A percentile compares a stretch with the other conserved stretches of the same genome.
Conservation (phyloP, 2,329 filamentous ascomycete genomes). For the Neoascochyta sp. region DNA sequence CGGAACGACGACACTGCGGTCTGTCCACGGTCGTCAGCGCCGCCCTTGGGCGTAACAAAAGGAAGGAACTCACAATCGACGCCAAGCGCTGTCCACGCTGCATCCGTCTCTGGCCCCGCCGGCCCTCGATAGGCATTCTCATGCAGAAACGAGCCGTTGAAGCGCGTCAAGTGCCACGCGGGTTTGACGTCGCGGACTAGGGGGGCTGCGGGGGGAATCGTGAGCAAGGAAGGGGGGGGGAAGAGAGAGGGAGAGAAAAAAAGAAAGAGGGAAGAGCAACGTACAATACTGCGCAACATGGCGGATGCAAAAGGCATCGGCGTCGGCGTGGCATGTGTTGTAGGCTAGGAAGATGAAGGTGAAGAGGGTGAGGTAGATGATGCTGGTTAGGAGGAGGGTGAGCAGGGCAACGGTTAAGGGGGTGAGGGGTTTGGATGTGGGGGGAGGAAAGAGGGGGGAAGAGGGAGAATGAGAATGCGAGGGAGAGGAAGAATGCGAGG, state of each 20-base stretch:
- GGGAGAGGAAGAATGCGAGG: no score
- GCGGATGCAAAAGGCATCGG: conserved; percentile 25
- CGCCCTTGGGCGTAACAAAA: not conserved
- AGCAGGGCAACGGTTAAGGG: conserved; percentile 9
- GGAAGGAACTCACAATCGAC: conserved; percentile 45
- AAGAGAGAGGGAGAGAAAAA: not conserved
- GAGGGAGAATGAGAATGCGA: no score
- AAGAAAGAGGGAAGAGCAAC: conserved; percentile 1
- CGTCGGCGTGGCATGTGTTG: no score
- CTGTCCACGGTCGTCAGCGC: conserved; percentile 10
- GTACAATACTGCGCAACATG: conserved; percentile 33
- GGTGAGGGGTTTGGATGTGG: not conserved
- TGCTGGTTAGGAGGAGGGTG: conserved; percentile 14
- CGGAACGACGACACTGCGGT: conserved; percentile 47
- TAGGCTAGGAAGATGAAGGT: no score
- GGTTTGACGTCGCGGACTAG: conserved; percentile 42
- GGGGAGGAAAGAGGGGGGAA: no score
- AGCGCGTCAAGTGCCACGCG: conserved; percentile 42
- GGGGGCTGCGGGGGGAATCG: conserved; percentile 33
- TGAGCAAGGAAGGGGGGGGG: no score
- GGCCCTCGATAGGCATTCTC: conserved; percentile 53
- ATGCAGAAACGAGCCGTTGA: conserved; percentile 57
- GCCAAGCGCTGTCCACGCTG: conserved; percentile 54
- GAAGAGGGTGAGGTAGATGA: no score
- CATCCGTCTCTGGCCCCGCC: conserved; percentile 53